Percentiles rank a stretch among this genome's conserved stretches.
These are phyloP conservation scores for Lophiostoma macrostomum DNA, from an alignment of 495 filamentous ascomycete genomes.

Conservation along the genomic window DNA sequence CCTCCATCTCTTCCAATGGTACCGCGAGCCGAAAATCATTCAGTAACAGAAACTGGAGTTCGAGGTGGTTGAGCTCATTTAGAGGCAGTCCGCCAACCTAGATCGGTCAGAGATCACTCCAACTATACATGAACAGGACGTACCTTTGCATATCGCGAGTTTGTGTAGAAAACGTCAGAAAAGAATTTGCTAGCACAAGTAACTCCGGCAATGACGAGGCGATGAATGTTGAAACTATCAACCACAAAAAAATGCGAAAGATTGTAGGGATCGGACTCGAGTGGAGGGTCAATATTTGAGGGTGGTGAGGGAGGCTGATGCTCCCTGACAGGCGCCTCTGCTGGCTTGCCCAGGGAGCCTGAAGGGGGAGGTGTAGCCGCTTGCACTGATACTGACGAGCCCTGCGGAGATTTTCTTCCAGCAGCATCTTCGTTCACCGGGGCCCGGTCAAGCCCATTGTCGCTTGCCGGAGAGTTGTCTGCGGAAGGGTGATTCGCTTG, in stretches of 20 bases:
- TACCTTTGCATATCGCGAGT: constrained; percentile 99
- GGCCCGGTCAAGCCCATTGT: constrained; percentile 30
- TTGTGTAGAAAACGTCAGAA: constrained; percentile 98
- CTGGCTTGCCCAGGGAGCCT: constrained; percentile 40
- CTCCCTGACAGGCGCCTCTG: constrained; percentile 32
- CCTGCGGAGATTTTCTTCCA: not conserved
- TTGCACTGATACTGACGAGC: constrained; percentile 28
- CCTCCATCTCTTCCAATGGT: constrained; percentile 91
- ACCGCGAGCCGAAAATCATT: constrained; percentile 97
- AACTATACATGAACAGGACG: constrained; percentile 20
- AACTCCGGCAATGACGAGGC: constrained; percentile 93
- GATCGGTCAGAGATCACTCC: not conserved
- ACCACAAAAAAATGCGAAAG: constrained; percentile 90
- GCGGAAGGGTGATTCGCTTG: constrained; percentile 43
- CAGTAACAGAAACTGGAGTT: constrained; percentile 91
- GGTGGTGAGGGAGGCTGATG: constrained; percentile 31
- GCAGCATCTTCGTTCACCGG: constrained; percentile 5
- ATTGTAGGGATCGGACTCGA: constrained; percentile 52
- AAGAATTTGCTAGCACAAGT: constrained; percentile 99
- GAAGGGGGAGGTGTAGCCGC: constrained; percentile 43
- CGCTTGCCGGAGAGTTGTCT: constrained; percentile 28
- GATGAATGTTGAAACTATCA: constrained; percentile 98
- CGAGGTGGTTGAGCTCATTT: constrained; percentile 93
- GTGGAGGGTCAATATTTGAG: constrained; percentile 31
- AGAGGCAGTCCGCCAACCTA: constrained; percentile 96